Percentiles rank a stretch among this genome's conserved stretches.
These are phyloP conservation scores for Breynia disticha DNA, from an alignment of 441 rosid species.

Conservation along the genomic window DNA sequence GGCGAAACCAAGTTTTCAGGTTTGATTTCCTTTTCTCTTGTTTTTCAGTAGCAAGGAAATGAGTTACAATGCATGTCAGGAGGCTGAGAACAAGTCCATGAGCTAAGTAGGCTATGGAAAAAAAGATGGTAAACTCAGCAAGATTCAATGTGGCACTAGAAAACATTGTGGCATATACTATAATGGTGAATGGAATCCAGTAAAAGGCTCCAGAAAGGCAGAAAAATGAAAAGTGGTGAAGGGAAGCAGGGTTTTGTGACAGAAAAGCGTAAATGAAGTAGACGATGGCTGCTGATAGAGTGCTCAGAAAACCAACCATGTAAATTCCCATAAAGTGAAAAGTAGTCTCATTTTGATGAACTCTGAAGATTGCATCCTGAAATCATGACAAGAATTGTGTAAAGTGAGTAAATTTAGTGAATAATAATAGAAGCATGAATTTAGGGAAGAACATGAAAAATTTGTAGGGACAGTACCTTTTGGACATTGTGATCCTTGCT, in stretches of 20 bases:
- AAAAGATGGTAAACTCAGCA: slow-evolving; percentile 26
- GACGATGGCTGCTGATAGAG: slow-evolving; percentile 42
- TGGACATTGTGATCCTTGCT: slow-evolving; percentile 18
- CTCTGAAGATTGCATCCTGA: slow-evolving; percentile 21
- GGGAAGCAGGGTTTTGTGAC: slow-evolving; percentile 26
- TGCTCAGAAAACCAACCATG: slow-evolving; percentile 44
- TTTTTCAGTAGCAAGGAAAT: slow-evolving; percentile 20
- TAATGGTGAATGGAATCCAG: slow-evolving; percentile 48
- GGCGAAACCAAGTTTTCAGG: slow-evolving; percentile 39
- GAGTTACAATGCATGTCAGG: slow-evolving; percentile 33
- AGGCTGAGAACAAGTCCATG: slow-evolving; percentile 51
- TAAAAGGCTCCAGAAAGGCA: slow-evolving; percentile 58
- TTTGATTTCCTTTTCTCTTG: slow-evolving; percentile 25
- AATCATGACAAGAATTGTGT: slow-evolving; percentile 9
- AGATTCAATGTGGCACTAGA: slow-evolving; percentile 21
- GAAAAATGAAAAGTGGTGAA: slow-evolving; percentile 34
- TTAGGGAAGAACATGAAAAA: neutral
- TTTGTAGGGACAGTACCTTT: slow-evolving; percentile 37
- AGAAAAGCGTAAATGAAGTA: slow-evolving; percentile 36
- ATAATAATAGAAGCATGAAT: too few species aligned
- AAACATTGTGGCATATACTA: slow-evolving; percentile 40
- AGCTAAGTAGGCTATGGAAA: slow-evolving; percentile 35
- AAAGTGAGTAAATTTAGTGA: neutral
- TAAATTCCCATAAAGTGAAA: slow-evolving; percentile 50
- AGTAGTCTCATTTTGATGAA: slow-evolving; percentile 18